A percentile compares a stretch with the other conserved stretches of the same genome.
phyloP scores from a whole-genome alignment of 352 stramenopile genomes.

The Phytophthora pseudosyringae region DNA sequence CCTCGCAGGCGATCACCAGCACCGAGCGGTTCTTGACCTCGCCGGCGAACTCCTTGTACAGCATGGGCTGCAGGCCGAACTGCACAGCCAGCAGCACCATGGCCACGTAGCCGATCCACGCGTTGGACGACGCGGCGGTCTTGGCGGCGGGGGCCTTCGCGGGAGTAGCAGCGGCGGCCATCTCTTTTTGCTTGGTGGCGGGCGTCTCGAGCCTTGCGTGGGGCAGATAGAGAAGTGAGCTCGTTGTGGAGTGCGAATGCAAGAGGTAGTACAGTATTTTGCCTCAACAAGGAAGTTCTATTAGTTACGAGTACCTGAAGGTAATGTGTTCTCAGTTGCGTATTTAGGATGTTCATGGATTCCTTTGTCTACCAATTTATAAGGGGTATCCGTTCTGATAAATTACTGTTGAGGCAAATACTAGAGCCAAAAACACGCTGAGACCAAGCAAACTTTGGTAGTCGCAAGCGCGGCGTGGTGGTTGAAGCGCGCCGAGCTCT shows the following conservation, averaged over 20 bases:
- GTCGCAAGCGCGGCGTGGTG: slow-evolving; percentile 32
- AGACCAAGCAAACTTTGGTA: slow-evolving; percentile 23
- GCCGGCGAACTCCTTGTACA: slow-evolving; percentile 82
- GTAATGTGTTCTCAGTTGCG: too few species aligned
- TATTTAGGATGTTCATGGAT: too few species aligned
- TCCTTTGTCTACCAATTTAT: too few species aligned
- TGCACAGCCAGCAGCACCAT: slow-evolving; percentile 82
- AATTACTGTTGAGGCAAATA: too few species aligned
- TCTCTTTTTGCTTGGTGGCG: slow-evolving; percentile 4
- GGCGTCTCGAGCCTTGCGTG: slow-evolving; percentile 5
- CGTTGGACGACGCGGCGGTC: slow-evolving; percentile 10
- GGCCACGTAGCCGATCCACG: slow-evolving; percentile 43
- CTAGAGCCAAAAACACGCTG: neutral
- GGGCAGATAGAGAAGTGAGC: slow-evolving; percentile 31
- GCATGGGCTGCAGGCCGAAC: slow-evolving; percentile 84
- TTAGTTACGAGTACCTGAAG: too few species aligned
- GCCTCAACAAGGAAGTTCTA: too few species aligned
- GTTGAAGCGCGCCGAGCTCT: slow-evolving; percentile 22
- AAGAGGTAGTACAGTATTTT: too few species aligned
- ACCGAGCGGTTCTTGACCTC: slow-evolving; percentile 59
- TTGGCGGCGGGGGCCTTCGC: slow-evolving; percentile 26
- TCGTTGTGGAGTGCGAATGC: neutral
- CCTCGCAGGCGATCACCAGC: slow-evolving; percentile 80
- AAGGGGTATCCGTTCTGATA: too few species aligned
- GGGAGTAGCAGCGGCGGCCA: slow-evolving; percentile 9